Percentiles rank a stretch among this genome's conserved stretches.
These are phyloP conservation scores for Dorcoceras hygrometricum DNA, from an alignment of 257 asterid genomes.

Conservation along the genomic window DNA sequence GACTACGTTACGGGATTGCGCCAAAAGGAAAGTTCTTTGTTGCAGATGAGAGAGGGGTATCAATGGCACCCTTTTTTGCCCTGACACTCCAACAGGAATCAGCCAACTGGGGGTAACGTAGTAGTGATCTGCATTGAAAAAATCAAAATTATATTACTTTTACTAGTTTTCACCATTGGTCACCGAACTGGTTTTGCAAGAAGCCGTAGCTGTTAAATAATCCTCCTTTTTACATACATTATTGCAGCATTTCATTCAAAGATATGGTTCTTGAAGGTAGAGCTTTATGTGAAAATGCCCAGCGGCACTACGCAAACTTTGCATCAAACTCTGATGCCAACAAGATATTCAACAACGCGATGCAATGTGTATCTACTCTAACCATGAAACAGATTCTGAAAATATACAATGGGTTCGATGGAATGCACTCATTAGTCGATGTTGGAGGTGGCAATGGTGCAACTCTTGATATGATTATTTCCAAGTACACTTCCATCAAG, in stretches of 20 bases:
- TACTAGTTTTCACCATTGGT: too few relatives aligned
- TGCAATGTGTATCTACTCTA: conserved; percentile 30
- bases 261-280: conserved; percentile 42
- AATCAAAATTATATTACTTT: too few relatives aligned
- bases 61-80: neutral
- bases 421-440: conserved; percentile 31
- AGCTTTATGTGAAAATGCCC: conserved; percentile 32
- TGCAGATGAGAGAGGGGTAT: conserved; percentile 29
- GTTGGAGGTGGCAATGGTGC: conserved; percentile 50
- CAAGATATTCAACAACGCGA: conserved; percentile 35
- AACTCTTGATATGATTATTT: conserved; percentile 31
- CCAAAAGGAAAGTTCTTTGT: conserved; percentile 31
- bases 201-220: too few relatives aligned
- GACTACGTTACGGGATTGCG: conserved; percentile 27
- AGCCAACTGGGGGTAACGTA: neutral
- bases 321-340: conserved; percentile 26
- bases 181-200: too few relatives aligned
- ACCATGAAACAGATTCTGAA: conserved; percentile 29
- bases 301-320: conserved; percentile 30
- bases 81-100: too few relatives aligned
- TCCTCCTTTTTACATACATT: too few relatives aligned
- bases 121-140: neutral
- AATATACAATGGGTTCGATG: conserved; percentile 34
- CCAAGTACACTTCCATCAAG: conserved; percentile 33
- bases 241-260: conserved; percentile 14